These are phyloP conservation scores for Symmetrospora coprosmae DNA, from an alignment of 768 basidiomycete species.

Conservation along the genomic window DNA sequence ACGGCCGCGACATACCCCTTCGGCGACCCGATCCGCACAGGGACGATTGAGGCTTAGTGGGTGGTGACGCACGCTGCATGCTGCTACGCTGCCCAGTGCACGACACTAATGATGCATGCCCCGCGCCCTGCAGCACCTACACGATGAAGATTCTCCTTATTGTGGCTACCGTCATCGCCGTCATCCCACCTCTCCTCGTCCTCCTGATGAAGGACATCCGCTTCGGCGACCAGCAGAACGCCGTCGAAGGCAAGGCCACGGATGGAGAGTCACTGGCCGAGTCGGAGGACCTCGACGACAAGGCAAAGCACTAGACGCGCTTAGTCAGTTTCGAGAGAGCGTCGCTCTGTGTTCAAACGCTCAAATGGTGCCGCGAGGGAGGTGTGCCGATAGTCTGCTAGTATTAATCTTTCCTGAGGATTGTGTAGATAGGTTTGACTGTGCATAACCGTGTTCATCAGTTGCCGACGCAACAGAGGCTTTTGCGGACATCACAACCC, in stretches of 20 bases:
- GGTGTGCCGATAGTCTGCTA: no score
- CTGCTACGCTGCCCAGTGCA: no score
- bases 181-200: conserved; percentile 49
- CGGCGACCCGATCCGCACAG: conserved; percentile 47
- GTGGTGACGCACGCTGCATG: no score
- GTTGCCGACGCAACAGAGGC: no score
- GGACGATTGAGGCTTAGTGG: conserved; percentile 43
- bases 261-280: conserved; percentile 4
- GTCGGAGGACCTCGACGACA: not conserved
- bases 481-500: no score
- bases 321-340: no score
- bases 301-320: not conserved
- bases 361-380: no score
- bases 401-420: no score
- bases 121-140: conserved; percentile 15
- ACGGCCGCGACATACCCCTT: conserved; percentile 41
- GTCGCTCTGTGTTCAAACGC: no score
- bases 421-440: no score
- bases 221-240: conserved; percentile 58
- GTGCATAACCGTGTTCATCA: no score
- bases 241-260: conserved; percentile 44
- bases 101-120: no score
- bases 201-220: conserved; percentile 54
- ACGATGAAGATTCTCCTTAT: conserved; percentile 42
- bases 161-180: conserved; percentile 45